Evolutionary conservation across 1,139 yeast genomes (phyloP).

Genomic region (Arxiozyma slooffiae): DNA sequence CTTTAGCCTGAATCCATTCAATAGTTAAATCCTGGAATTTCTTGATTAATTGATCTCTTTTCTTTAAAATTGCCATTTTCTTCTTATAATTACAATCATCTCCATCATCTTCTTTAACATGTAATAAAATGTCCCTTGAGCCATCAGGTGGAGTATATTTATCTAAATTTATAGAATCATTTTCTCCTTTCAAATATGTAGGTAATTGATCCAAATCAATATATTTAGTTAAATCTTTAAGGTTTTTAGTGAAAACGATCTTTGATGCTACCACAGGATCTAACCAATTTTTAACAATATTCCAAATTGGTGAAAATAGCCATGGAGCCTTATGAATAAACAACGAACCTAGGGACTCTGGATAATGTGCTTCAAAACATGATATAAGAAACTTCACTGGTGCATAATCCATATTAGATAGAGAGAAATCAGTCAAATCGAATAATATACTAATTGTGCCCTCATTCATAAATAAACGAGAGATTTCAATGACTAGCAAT

Average conservation of each 20-base stretch:
- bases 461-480: slow-evolving; percentile 52
- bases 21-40: slow-evolving; percentile 50
- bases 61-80: slow-evolving; percentile 27
- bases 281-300: slow-evolving; percentile 71
- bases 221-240: slow-evolving; percentile 48
- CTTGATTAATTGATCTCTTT: slow-evolving; percentile 41
- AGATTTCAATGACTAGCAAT: slow-evolving; percentile 56
- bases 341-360: slow-evolving; percentile 69
- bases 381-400: slow-evolving; percentile 71
- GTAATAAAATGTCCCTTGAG: slow-evolving; percentile 36
- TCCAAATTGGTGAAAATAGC: slow-evolving; percentile 83
- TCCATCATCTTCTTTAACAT: slow-evolving; percentile 35
- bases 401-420: slow-evolving; percentile 73
- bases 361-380: slow-evolving; percentile 80
- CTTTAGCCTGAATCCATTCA: slow-evolving; percentile 54
- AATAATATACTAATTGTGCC: slow-evolving; percentile 63
- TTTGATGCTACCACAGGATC: slow-evolving; percentile 84
- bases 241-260: slow-evolving; percentile 58
- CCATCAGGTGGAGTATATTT: slow-evolving; percentile 36
- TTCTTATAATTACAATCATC: slow-evolving; percentile 28
- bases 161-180: slow-evolving; percentile 35
- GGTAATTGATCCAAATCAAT: slow-evolving; percentile 50
- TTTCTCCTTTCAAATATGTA: slow-evolving; percentile 56
- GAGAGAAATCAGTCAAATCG: slow-evolving; percentile 64
- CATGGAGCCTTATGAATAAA: slow-evolving; percentile 84